Evolutionary conservation across 768 basidiomycete species (phyloP).

Genomic region (Psilocybe azurescens): DNA sequence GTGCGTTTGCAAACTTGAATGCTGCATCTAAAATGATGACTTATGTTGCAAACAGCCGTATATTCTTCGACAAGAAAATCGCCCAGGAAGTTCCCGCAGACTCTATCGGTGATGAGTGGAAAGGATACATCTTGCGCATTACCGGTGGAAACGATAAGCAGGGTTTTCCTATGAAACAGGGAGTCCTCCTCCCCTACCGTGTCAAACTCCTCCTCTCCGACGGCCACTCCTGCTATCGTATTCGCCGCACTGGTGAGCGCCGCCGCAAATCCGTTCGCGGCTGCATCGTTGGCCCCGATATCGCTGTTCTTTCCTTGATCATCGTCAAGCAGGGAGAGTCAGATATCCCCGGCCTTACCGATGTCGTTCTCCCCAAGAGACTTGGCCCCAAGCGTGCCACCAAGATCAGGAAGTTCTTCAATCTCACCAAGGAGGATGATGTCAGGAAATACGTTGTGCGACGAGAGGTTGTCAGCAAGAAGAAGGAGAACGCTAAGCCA

Average conservation of each 20-base stretch:
- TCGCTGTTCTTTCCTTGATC: constrained; percentile 91
- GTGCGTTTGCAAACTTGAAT: constrained; percentile 45
- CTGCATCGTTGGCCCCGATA: constrained; percentile 97
- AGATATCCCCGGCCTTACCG: constrained; percentile 92
- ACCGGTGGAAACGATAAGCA: constrained; percentile 99
- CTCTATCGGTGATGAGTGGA: constrained; percentile 93
- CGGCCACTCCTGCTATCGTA: constrained; percentile 98
- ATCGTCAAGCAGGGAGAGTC: constrained; percentile 96
- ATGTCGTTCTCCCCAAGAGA: constrained; percentile 90
- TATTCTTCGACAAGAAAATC: constrained; percentile 98
- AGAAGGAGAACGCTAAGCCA: constrained; percentile 91
- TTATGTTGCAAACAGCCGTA: constrained; percentile 57
- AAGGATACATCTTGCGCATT: constrained; percentile 96
- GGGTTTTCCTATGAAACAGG: constrained; percentile 99
- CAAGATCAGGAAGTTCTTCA: constrained; percentile 98
- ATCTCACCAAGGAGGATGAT: constrained; percentile 96
- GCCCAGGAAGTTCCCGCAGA: constrained; percentile 93
- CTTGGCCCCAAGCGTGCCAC: constrained; percentile 97
- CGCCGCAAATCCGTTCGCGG: constrained; percentile 99
- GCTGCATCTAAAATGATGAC: not conserved
- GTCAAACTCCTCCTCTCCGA: constrained; percentile 92
- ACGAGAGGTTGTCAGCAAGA: constrained; percentile 85
- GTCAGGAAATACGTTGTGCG: constrained; percentile 97
- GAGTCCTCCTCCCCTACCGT: constrained; percentile 94
- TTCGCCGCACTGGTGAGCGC: constrained; percentile 91